These are phyloP conservation scores for Colletotrichum destructivum DNA, from an alignment of 2,329 filamentous ascomycete species.

Conservation along the genomic window DNA sequence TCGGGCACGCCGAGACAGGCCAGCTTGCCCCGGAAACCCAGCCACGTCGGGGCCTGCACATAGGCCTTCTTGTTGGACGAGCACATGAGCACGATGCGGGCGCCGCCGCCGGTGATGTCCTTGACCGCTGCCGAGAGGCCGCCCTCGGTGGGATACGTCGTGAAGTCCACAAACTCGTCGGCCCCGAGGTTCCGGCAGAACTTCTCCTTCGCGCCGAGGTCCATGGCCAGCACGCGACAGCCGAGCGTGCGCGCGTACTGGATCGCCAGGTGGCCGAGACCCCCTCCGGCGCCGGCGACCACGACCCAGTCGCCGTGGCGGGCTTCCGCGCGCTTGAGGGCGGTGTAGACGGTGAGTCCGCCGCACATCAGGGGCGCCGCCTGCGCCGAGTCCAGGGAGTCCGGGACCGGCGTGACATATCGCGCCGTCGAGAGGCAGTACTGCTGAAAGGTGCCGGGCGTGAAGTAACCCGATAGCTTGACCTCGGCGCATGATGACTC, in stretches of 20 bases:
- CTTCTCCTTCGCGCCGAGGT: slow-evolving; percentile 46
- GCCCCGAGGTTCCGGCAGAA: slow-evolving; percentile 47
- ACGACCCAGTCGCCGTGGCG: slow-evolving; percentile 48
- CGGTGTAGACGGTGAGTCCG: slow-evolving; percentile 75
- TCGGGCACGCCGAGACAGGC: slow-evolving; percentile 49
- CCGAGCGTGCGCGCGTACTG: slow-evolving; percentile 51
- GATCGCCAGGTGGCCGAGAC: slow-evolving; percentile 49
- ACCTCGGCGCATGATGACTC: slow-evolving; percentile 44
- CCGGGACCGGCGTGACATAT: slow-evolving; percentile 63
- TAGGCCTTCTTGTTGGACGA: slow-evolving; percentile 46
- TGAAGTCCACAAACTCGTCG: slow-evolving; percentile 47
- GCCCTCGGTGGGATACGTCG: slow-evolving; percentile 38
- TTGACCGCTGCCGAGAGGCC: slow-evolving; percentile 35
- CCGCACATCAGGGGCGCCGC: slow-evolving; percentile 77
- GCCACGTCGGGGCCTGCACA: slow-evolving; percentile 44
- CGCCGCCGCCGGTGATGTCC: slow-evolving; percentile 43
- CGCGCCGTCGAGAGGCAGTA: slow-evolving; percentile 44
- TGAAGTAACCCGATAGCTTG: slow-evolving; percentile 48
- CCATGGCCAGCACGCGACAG: slow-evolving; percentile 48
- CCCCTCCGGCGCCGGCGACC: slow-evolving; percentile 51
- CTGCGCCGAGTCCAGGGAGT: slow-evolving; percentile 51
- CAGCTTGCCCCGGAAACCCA: slow-evolving; percentile 49
- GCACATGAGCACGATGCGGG: slow-evolving; percentile 46
- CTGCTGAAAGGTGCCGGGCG: slow-evolving; percentile 47
- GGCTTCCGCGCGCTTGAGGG: slow-evolving; percentile 57